Base-by-base conservation (phyloP, 306 rosid genomes). In the Citrullus mucosospermus region DNA sequence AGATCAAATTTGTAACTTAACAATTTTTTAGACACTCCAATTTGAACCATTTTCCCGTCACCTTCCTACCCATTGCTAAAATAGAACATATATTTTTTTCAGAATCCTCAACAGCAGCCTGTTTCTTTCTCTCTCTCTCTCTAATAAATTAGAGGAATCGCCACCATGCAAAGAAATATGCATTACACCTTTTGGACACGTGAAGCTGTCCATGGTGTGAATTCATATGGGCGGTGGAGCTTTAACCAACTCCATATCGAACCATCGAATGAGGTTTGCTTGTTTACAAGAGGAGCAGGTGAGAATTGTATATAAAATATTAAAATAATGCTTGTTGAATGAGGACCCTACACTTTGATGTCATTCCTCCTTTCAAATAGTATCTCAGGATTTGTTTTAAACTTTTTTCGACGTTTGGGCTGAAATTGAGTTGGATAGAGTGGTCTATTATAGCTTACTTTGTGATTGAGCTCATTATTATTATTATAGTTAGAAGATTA, bases 31-130 rank as follows among this genome's bases (percentile, higher is more conserved):
- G 11, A 69, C n/a, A 20, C 6, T 62, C 12, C 11, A 68, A 20
- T 50, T 70, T 13, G 56, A 44, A 44, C 76, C 56, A 17, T 74
- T 51, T 53, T 54, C 78, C 25, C 8, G 4, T 72, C 43, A 15
- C 25, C 20, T 70, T 70, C 20, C 60, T 30, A 50, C 44, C 39
- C 8, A 6, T 20, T 20, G 76, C 76, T 46, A 13, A 6, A 38
- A 38, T 39, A 16, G 3, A 38, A 17, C 15, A 17, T 18, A 17
- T 66, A 1, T 5, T 51, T 17, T 18, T 74, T 53, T 5, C 63
- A 74, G 78, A 74, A 74, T 74, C 78, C 63, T 74, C 63, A 54
- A 2, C 63, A 74, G 78, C 50, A 74, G 63, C 63, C 50, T 51
- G 22, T 14, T 28, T 46, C 8, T 65, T 12, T 34, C 50, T 17